These are phyloP conservation scores for Microsporum audouinii DNA, from an alignment of 2,329 filamentous ascomycete species.

Conservation along the genomic window DNA sequence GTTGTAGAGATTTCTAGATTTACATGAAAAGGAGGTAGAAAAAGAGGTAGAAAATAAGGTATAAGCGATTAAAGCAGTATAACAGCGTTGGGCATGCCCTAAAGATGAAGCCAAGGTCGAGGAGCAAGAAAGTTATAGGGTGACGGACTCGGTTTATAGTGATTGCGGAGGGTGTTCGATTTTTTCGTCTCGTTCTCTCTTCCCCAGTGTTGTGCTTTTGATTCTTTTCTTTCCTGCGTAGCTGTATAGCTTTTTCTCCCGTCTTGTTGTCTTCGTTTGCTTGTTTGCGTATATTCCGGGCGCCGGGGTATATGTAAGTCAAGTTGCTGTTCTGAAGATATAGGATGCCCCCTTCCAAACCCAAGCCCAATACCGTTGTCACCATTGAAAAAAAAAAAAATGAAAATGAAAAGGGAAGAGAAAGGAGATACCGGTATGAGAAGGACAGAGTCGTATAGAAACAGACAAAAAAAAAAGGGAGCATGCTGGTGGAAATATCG, in stretches of 20 bases:
- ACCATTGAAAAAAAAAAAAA: background rate
- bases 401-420: background rate
- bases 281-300: conserved; percentile 3
- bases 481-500: conserved; percentile 1
- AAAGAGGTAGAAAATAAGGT: background rate
- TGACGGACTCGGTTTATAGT: background rate
- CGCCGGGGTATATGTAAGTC: conserved; percentile 2
- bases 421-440: conserved; percentile 4
- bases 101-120: conserved; percentile 2
- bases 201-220: background rate
- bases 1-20: background rate
- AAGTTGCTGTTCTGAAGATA: conserved; percentile 1
- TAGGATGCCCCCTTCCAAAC: conserved; percentile 2
- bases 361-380: background rate
- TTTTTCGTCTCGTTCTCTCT: background rate
- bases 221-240: background rate
- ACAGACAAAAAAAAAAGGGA: conserved; percentile 11
- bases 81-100: conserved; percentile 3
- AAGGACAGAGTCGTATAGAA: conserved; percentile 5
- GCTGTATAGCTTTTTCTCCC: background rate
- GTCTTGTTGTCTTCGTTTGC: background rate
- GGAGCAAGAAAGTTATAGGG: background rate
- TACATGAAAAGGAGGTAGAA: background rate
- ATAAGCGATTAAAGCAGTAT: background rate
- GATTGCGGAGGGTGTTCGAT: background rate